phyloP scores from a whole-genome alignment of 1,284 basidiomycete species.

The Malassezia nana region DNA sequence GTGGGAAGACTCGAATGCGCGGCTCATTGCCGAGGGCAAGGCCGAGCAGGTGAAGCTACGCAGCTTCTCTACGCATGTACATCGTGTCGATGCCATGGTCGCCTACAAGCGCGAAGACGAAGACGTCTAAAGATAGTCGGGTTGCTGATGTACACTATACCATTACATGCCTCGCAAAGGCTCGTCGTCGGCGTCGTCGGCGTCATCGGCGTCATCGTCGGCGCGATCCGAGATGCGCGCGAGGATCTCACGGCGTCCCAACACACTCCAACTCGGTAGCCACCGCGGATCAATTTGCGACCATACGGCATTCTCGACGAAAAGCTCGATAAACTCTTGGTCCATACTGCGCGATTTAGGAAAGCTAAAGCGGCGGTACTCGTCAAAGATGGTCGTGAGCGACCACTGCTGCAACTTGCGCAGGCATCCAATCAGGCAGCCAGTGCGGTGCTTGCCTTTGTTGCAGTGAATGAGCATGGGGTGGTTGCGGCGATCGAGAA shows the following conservation, averaged over 20 bases:
- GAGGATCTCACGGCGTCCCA: constrained; percentile 4
- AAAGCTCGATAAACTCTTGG: constrained; percentile 55
- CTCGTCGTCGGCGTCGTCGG: not conserved
- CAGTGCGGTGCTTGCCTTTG: constrained; percentile 57
- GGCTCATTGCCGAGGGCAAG: constrained; percentile 87
- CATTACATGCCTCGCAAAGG: constrained; percentile 14
- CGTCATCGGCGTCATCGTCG: not conserved
- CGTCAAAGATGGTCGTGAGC: constrained; percentile 54
- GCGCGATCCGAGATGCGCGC: not conserved
- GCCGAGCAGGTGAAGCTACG: constrained; percentile 76
- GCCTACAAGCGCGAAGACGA: constrained; percentile 49
- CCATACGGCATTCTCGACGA: constrained; percentile 24
- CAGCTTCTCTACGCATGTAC: constrained; percentile 50
- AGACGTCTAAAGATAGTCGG: constrained; percentile 22
- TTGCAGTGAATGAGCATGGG: constrained; percentile 57
- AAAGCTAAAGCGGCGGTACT: constrained; percentile 53
- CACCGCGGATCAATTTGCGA: constrained; percentile 13
- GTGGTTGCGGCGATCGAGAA: constrained; percentile 54
- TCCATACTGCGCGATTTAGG: constrained; percentile 54
- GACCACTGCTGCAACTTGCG: constrained; percentile 54
- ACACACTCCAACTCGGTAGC: constrained; percentile 23
- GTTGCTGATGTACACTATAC: constrained; percentile 12
- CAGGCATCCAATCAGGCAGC: constrained; percentile 55
- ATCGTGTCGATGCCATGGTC: constrained; percentile 50
- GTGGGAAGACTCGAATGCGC: constrained; percentile 88